Conservation (phyloP, 108 stramenopile species). For the Phaeodactylum tricornutum region DNA sequence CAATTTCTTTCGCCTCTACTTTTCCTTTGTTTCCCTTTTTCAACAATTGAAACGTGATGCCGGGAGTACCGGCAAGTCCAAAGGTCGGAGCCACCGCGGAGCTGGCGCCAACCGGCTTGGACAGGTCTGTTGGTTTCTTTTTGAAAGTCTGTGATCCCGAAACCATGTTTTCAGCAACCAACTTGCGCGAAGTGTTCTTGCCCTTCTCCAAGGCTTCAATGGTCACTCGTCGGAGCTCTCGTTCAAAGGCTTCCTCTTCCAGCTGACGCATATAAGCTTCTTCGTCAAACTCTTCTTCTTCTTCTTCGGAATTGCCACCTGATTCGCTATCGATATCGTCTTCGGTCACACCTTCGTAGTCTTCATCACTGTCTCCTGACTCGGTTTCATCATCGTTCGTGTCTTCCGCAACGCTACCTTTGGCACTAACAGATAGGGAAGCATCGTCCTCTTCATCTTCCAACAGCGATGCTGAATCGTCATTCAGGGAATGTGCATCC, state of each 20-base stretch:
- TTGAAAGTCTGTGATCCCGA: constrained; percentile 65
- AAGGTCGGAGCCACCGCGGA: not conserved
- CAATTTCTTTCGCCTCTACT: constrained; percentile 73
- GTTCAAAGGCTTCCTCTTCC: constrained; percentile 82
- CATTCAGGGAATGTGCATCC: constrained; percentile 31
- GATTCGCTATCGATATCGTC: constrained; percentile 48
- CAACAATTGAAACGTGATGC: constrained; percentile 79
- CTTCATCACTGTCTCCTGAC: constrained; percentile 15
- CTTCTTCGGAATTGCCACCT: constrained; percentile 42
- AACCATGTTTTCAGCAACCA: constrained; percentile 67
- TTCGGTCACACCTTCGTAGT: constrained; percentile 15
- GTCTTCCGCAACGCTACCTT: constrained; percentile 35
- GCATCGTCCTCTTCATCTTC: constrained; percentile 44
- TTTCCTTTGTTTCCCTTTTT: constrained; percentile 90
- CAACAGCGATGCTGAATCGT: constrained; percentile 22
- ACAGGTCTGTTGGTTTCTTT: constrained; percentile 26
- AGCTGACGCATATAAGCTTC: constrained; percentile 69
- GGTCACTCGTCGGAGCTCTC: constrained; percentile 70
- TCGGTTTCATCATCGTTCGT: constrained; percentile 24
- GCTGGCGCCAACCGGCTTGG: not conserved
- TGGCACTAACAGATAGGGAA: constrained; percentile 25
- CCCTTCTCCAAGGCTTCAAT: constrained; percentile 85
- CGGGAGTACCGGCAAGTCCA: constrained; percentile 37
- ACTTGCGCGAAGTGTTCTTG: constrained; percentile 46
- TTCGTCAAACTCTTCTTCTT: constrained; percentile 57